Evolutionary conservation across 257 asterid genomes (phyloP).

Genomic region (Parsonsia alboflavescens): DNA sequence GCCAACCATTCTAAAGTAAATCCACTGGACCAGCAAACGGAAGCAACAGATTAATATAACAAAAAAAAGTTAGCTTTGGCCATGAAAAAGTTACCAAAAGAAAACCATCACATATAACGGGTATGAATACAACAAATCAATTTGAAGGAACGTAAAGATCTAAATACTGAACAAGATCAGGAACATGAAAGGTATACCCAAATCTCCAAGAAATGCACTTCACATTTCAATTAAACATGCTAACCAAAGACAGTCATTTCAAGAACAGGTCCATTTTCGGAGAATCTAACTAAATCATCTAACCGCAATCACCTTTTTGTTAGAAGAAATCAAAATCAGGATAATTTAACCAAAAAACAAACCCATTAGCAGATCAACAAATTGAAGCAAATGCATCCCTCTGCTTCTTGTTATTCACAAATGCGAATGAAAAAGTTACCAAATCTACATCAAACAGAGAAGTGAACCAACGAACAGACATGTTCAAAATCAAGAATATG

Average conservation of each 20-base stretch:
- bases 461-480: not conserved
- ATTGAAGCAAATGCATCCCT: not conserved
- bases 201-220: not conserved
- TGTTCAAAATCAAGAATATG: not conserved
- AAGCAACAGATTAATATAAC: not conserved
- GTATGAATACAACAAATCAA: not conserved
- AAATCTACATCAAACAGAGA: slow-evolving; percentile 6
- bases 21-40: not conserved
- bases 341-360: not conserved
- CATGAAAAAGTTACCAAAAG: not conserved
- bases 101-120: not conserved
- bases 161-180: slow-evolving; percentile 7
- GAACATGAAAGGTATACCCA: no score
- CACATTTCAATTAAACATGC: not conserved
- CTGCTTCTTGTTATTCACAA: not conserved
- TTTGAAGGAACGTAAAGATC: not conserved
- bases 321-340: not conserved
- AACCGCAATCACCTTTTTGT: not conserved
- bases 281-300: not conserved
- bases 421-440: not conserved
- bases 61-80: not conserved
- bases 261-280: not conserved
- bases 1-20: not conserved
- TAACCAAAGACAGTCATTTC: not conserved
- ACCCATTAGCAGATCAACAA: slow-evolving; percentile 11